Base-by-base conservation (phyloP, 1,284 basidiomycete species). In the Cerrena zonata region DNA sequence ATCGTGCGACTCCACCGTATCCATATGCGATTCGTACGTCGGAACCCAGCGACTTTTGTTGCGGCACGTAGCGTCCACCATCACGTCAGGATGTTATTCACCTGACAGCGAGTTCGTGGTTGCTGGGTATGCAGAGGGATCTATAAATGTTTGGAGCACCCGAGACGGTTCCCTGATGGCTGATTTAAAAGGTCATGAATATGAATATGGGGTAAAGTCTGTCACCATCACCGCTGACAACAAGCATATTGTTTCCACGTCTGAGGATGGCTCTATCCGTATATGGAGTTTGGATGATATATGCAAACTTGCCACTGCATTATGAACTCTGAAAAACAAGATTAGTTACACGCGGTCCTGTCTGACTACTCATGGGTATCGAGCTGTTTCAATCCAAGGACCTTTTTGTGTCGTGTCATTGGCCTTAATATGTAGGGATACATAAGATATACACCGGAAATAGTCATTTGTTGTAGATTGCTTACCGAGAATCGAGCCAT, bases 221-320 rank as follows among this genome's bases (percentile, higher is more conserved):
- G 42, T 71, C 15, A 54, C 60, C 4, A 56, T 70, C 49, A 67
- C 69, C 0, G 63, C 66, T 2, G 57, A 64, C 26, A 65, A 63
- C 3, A 53, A 51, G 4, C 52, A 61, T 13, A 58, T 73, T 13
- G 65, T 66, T 0, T 68, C 69, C 0, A 62, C 60, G 0, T 68
- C 69, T 22, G 69, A 66, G 23, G 69, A 73, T 27, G 65, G 63
- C 0, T 59, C 62, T 5, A 61, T 70, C 23, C 42, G 48, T 4
- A 30, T 49, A 4, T 49, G 48, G 48, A 45, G 42, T 36, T 13
- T 49, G 40, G 30, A 23, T 10, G 48, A 49, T 22, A 24, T 45
- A 18, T 5, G 43, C 11, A 42, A 24, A 22, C 41, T 42, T 23
- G 41, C 15, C 24, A n/a, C 30, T 34, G 24, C 42, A 24, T 13